These are phyloP conservation scores for Nematodospora valgi DNA, from an alignment of 805 yeast genomes.

Conservation along the genomic window DNA sequence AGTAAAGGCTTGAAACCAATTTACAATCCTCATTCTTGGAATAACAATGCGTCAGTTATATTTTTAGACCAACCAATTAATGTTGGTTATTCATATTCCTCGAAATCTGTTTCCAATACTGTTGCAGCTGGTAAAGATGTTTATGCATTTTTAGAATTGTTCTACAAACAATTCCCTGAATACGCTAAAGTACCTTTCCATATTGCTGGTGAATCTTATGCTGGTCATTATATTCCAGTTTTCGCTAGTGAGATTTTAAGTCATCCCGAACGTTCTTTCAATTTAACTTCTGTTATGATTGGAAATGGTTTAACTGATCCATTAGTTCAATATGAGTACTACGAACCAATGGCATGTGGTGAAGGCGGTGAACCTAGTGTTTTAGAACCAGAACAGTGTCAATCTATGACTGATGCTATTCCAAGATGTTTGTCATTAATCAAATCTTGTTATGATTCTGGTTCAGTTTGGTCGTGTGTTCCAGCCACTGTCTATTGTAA, in stretches of 20 bases:
- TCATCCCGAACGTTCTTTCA: constrained; percentile 38
- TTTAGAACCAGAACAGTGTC: constrained; percentile 65
- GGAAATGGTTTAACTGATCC: constrained; percentile 95
- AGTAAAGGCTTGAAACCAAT: constrained; percentile 25
- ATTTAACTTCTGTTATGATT: constrained; percentile 75
- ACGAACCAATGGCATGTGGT: constrained; percentile 94
- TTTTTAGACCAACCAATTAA: constrained; percentile 38
- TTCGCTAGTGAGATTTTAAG: constrained; percentile 41
- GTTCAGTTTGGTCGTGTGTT: constrained; percentile 78
- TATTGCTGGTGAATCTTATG: constrained; percentile 44
- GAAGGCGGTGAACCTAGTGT: constrained; percentile 80
- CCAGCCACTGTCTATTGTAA: constrained; percentile 92
- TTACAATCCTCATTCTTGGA: constrained; percentile 30
- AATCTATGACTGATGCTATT: constrained; percentile 54
- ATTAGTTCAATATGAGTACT: constrained; percentile 69
- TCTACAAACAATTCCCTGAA: constrained; percentile 35
- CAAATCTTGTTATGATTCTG: constrained; percentile 71
- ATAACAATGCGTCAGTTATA: constrained; percentile 36
- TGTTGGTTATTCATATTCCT: constrained; percentile 32
- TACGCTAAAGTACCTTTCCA: constrained; percentile 26
- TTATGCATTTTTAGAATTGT: constrained; percentile 35
- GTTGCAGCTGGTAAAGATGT: constrained; percentile 34
- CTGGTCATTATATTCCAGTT: constrained; percentile 47
- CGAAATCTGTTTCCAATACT: constrained; percentile 27
- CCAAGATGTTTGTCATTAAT: constrained; percentile 77